phyloP scores from a whole-genome alignment of 2,329 filamentous ascomycete genomes.

The Fusarium heterosporum region DNA sequence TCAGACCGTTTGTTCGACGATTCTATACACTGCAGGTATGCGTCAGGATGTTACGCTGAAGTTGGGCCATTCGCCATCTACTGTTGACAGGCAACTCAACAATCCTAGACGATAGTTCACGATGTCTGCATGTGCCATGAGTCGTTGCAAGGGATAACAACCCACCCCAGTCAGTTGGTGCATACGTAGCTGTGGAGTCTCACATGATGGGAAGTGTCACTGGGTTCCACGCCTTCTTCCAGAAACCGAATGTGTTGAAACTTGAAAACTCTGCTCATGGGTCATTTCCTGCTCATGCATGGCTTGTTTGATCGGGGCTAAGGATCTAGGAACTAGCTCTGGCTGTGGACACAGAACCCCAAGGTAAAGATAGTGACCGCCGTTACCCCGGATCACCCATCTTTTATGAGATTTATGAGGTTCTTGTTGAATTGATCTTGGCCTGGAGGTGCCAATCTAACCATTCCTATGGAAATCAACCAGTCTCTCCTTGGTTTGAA shows the following conservation, averaged over 20 bases:
- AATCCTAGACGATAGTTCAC: conserved; percentile 22
- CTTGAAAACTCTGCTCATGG: conserved; percentile 37
- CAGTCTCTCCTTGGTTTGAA: background rate
- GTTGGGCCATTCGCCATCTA: background rate
- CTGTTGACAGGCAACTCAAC: conserved; percentile 6
- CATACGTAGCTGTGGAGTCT: conserved; percentile 27
- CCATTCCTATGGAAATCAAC: background rate
- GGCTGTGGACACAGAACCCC: conserved; percentile 15
- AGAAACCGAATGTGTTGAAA: conserved; percentile 36
- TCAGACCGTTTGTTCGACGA: background rate
- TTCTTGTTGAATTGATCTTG: conserved; percentile 9
- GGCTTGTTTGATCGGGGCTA: conserved; percentile 24
- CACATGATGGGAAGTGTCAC: conserved; percentile 29
- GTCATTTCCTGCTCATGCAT: conserved; percentile 29
- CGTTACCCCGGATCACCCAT: conserved; percentile 36
- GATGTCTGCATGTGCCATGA: conserved; percentile 17
- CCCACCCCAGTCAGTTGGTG: conserved; percentile 12
- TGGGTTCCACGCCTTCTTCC: conserved; percentile 34
- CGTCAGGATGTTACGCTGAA: background rate
- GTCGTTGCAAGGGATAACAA: conserved; percentile 16
- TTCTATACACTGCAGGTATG: background rate
- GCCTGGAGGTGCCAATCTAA: background rate
- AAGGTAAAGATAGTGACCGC: conserved; percentile 6
- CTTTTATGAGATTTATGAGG: conserved; percentile 18
- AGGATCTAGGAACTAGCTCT: conserved; percentile 27